Evolutionary conservation across 1,284 basidiomycete genomes (phyloP), one percentile per base, ranked within the genome.

Genomic region (Schizophyllum amplum): DNA sequence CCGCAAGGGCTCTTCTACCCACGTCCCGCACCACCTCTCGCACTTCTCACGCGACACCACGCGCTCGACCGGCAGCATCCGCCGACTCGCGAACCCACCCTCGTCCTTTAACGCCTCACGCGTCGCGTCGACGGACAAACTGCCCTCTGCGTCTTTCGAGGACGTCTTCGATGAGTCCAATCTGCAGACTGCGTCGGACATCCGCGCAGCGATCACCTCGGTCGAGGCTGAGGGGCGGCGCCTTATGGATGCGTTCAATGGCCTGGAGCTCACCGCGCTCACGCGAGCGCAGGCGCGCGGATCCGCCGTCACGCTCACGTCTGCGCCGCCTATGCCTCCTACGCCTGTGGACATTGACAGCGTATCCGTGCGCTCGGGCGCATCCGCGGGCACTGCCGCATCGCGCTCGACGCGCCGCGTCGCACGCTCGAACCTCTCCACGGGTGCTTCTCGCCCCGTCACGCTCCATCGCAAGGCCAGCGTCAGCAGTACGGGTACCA

Each of bases 201-300:
- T 90, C 55, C 79, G 79, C 47, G 71, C 72, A 23, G 83, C 84
- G 57, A 85, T 90, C 55, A 74, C 76, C 55, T 67, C 72, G 2
- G 79, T 86, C 52, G 86, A 90, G 64, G 76, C 78, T 23, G 87
- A 90, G 65, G 81, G 80, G 21, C 71, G 76, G 47, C 73, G 81
- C 11, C 71, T 90, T n/a, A 67, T 85, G 33, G 81, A 85, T 54
- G 86, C 86, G 5, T 90, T 90, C 65, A 80, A 83, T 58, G 78
- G 80, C 20, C 74, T 90, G 23, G 85, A 90, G 67, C 71, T 82
- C 24, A 81, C 74, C 52, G 77, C 82, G n/a, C 64, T 83, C 53
- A 78, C 79, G 4, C 75, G 78, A 54, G 70, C 73, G 54, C 72
- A 75, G 55, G n/a, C n/a, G 71, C 75, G 52, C 68, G 68, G 51